Percentiles rank a stretch among this genome's conserved stretches.
Evolutionary conservation across 2,329 filamentous ascomycete species (phyloP).

Genomic region (Diaporthe sp.): DNA sequence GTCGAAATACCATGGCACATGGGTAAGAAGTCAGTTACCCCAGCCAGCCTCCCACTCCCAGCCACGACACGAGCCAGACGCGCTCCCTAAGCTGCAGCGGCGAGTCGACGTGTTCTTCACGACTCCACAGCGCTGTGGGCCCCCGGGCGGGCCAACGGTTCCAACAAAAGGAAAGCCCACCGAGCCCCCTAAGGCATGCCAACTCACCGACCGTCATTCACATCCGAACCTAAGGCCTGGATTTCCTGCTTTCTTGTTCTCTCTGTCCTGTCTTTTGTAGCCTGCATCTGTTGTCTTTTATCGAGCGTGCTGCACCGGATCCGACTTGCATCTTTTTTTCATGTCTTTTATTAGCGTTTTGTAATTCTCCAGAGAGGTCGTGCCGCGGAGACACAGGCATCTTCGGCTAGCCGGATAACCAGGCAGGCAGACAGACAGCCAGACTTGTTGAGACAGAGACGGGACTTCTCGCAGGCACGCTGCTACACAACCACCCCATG

Average conservation of each 20-base stretch:
- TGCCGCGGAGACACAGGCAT: neutral
- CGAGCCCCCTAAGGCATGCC: neutral
- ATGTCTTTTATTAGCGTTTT: neutral
- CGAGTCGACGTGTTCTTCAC: constrained; percentile 24
- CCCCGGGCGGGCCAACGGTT: neutral
- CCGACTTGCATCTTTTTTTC: neutral
- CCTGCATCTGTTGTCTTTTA: neutral
- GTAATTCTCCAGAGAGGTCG: neutral
- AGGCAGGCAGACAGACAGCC: neutral
- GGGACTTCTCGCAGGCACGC: neutral
- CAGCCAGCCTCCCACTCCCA: too few relatives aligned
- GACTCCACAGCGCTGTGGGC: constrained; percentile 21
- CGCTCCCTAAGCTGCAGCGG: neutral
- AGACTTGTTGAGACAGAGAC: neutral
- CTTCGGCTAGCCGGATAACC: neutral
- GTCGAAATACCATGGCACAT: neutral
- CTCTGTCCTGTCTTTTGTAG: neutral
- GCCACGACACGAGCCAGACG: constrained; percentile 30
- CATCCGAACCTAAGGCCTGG: neutral
- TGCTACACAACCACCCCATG: neutral
- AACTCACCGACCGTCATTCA: constrained; percentile 18
- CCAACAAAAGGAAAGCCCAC: constrained; percentile 12
- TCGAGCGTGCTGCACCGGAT: neutral
- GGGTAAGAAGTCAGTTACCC: too few relatives aligned
- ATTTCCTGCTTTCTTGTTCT: neutral